phyloP scores from a whole-genome alignment of 106 monocot species.

The Hemerocallis citrina region DNA sequence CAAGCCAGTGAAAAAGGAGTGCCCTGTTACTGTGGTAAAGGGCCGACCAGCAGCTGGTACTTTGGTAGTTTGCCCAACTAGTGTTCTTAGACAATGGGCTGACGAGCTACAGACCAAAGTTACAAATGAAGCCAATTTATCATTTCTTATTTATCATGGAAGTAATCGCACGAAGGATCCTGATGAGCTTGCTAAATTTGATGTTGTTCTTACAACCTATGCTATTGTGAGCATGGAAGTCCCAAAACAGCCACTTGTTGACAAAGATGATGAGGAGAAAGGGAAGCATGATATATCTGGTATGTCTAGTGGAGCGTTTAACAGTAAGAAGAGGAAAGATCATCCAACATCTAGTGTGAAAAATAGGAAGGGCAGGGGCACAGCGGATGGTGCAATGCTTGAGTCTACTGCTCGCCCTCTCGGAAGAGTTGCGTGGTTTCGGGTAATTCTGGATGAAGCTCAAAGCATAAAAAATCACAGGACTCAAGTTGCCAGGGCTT shows the following conservation, averaged over 20 bases:
- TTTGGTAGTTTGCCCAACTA: slow-evolving; percentile 50
- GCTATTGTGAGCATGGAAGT: slow-evolving; percentile 55
- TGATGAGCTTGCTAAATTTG: slow-evolving; percentile 41
- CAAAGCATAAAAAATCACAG: slow-evolving; percentile 55
- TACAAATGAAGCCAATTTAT: slow-evolving; percentile 25
- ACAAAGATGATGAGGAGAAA: slow-evolving; percentile 31
- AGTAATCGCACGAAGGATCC: slow-evolving; percentile 51
- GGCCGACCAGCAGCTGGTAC: slow-evolving; percentile 49
- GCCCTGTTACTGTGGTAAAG: slow-evolving; percentile 4
- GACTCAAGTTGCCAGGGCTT: slow-evolving; percentile 51
- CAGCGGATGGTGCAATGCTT: background rate
- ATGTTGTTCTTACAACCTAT: slow-evolving; percentile 56
- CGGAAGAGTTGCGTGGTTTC: slow-evolving; percentile 43
- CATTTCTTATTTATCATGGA: slow-evolving; percentile 47
- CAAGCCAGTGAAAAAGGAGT: slow-evolving; percentile 7
- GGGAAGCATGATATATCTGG: slow-evolving; percentile 3
- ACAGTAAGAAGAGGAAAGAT: slow-evolving; percentile 31
- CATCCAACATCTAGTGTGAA: background rate
- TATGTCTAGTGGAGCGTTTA: background rate
- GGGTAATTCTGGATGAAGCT: slow-evolving; percentile 54
- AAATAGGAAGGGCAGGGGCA: too few relatives aligned
- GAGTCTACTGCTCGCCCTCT: slow-evolving; percentile 36
- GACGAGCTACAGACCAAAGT: slow-evolving; percentile 40
- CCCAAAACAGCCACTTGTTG: slow-evolving; percentile 24
- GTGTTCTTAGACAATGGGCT: slow-evolving; percentile 61